A percentile compares a stretch with the other conserved stretches of the same genome.
phyloP scores from a whole-genome alignment of 2,329 filamentous ascomycete genomes.

The Epichloe coenophiala region DNA sequence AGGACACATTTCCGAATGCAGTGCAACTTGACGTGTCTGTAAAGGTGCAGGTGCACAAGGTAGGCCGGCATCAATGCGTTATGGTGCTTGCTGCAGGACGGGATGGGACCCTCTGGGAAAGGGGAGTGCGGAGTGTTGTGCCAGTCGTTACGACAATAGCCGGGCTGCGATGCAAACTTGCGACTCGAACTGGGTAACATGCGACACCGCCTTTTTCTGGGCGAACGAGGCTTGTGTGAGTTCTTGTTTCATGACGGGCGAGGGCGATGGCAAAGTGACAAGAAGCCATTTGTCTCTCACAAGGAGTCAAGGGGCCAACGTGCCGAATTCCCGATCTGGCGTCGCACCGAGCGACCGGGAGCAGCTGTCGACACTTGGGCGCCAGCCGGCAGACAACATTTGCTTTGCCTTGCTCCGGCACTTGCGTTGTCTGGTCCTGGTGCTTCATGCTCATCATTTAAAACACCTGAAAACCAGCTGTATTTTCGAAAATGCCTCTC shows the following conservation, averaged over 20 bases:
- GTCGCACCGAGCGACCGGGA: neutral
- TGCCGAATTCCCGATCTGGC: conserved; percentile 3
- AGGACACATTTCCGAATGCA: neutral
- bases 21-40: neutral
- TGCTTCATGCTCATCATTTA: neutral
- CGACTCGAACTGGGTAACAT: no score
- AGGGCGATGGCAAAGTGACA: neutral
- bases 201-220: neutral
- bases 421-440: neutral
- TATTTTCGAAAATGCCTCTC: neutral
- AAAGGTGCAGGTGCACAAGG: neutral
- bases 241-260: neutral
- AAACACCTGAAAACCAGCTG: neutral
- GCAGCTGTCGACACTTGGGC: neutral
- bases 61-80: neutral
- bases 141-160: neutral
- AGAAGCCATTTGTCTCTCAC: neutral
- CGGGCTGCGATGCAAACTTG: neutral
- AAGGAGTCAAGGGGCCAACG: neutral
- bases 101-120: neutral
- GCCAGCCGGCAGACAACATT: no score
- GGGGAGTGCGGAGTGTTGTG: neutral
- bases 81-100: neutral
- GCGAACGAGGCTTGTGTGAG: neutral
- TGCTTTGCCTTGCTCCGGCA: no score